Evolutionary conservation across 805 yeast genomes (phyloP), one percentile per base, ranked within the genome.

Genomic region (Wickerhamiella occidentalis): DNA sequence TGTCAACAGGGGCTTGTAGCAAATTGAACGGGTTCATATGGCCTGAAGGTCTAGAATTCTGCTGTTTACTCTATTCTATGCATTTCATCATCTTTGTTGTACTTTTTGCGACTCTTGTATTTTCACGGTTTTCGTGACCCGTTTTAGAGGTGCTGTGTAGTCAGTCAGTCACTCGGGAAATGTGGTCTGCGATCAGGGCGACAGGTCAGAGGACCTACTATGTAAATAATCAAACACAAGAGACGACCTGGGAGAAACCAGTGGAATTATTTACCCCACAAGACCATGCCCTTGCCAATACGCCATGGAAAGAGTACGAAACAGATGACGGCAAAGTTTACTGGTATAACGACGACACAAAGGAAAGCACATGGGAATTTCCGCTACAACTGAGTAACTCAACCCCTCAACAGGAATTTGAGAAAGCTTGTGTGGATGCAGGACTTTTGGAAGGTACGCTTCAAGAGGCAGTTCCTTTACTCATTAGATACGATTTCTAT

Each of bases 241-340:
- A 78, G 55, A 78, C 95, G 0, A 77, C 80, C 46, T 86, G 96
- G 95, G 85, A 82, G 22, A 77, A 78, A 54, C 96, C 96, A 0
- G 74, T 64, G 15, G 82, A 72, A 47, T 58, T 73, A 21, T 62
- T 57, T 41, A 64, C 71, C 1, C 55, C 50, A 9, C 38, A 47
- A 2, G 63, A 65, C 50, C 55, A 71, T 65, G 73, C 76, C 22
- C 69, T 79, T 15, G 69, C 66, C 35, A 66, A 67, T 18, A 71
- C 80, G 1, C 76, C 75, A 15, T 81, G 85, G 85, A 65, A 65
- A 29, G 69, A 67, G 55, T 70, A 70, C 52, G 59, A 63, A 1
- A 70, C 80, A 0, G 74, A 74, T 11, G 79, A 74, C 6, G 87
- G 88, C 2, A 67, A 67, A 47, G 68, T 70, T 17, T 86, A 86